Percentiles rank a stretch among this genome's conserved stretches.
phyloP scores from a whole-genome alignment of 495 filamentous ascomycete species.

The Trichocladium antarcticum region DNA sequence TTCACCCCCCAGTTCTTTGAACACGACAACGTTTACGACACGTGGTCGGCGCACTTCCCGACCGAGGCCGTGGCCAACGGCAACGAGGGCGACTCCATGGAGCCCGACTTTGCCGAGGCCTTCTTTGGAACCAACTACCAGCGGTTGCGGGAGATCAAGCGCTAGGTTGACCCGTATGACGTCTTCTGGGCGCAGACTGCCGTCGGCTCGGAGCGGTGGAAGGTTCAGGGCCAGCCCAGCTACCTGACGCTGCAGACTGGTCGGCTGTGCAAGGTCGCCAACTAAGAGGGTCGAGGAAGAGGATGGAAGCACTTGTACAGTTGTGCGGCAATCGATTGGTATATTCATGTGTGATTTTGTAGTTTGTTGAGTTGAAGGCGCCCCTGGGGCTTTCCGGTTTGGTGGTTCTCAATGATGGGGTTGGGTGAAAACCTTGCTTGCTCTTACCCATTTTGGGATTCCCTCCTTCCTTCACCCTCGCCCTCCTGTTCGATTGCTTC shows the following conservation, averaged over 20 bases:
- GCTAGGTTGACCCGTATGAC: slow-evolving; percentile 39
- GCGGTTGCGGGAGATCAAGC: slow-evolving; percentile 39
- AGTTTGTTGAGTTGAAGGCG: no score
- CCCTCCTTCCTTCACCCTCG: no score
- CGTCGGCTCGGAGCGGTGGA: slow-evolving; percentile 44
- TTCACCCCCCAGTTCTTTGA: slow-evolving; percentile 20
- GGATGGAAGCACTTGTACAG: background rate
- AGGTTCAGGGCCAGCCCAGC: slow-evolving; percentile 8
- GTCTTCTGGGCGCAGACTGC: slow-evolving; percentile 46
- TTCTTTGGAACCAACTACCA: slow-evolving; percentile 47
- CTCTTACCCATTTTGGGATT: no score
- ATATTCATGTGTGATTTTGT: no score
- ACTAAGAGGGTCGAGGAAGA: background rate
- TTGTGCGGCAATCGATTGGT: no score
- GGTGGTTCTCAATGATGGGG: no score
- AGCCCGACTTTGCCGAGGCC: slow-evolving; percentile 51
- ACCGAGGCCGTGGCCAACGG: slow-evolving; percentile 11
- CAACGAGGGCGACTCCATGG: slow-evolving; percentile 46
- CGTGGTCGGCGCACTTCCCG: slow-evolving; percentile 15
- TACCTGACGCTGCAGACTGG: slow-evolving; percentile 19
- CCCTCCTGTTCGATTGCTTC: no score
- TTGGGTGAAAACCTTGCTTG: no score
- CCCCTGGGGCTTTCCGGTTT: no score
- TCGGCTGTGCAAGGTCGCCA: slow-evolving; percentile 16
- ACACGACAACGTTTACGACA: slow-evolving; percentile 14